A percentile compares a stretch with the other conserved stretches of the same genome.
Conservation (phyloP, 768 basidiomycete species). For the Piloderma croceum region DNA sequence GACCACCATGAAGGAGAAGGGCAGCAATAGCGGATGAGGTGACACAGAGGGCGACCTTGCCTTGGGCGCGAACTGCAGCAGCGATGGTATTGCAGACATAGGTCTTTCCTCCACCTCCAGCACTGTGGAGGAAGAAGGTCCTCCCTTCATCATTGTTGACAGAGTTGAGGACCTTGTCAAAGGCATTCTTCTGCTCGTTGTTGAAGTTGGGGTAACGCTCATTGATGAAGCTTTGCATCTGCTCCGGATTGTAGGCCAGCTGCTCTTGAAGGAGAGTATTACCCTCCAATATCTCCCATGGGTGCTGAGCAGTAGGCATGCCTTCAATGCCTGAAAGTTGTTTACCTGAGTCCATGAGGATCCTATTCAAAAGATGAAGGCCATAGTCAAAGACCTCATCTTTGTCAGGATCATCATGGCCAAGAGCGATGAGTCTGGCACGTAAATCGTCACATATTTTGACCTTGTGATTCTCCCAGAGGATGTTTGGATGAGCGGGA, state of each 20-base stretch:
- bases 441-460: constrained; percentile 39
- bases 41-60: constrained; percentile 38
- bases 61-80: constrained; percentile 17
- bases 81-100: constrained; percentile 36
- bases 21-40: constrained; percentile 47
- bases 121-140: constrained; percentile 37
- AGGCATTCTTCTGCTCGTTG: constrained; percentile 26
- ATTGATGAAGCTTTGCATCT: constrained; percentile 6
- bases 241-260: constrained; percentile 5
- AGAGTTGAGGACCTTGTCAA: constrained; percentile 23
- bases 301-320: constrained; percentile 12
- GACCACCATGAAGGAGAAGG: constrained; percentile 38
- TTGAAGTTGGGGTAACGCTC: constrained; percentile 19
- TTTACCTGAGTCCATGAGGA: constrained; percentile 19
- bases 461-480: constrained; percentile 31
- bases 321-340: constrained; percentile 16
- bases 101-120: too few relatives aligned
- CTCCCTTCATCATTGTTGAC: constrained; percentile 15
- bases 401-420: constrained; percentile 14
- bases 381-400: constrained; percentile 37
- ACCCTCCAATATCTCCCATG: constrained; percentile 15
- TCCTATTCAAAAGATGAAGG: constrained; percentile 32
- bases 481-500: constrained; percentile 26
- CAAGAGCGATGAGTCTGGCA: constrained; percentile 11
- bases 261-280: constrained; percentile 20